Conservation (phyloP, 768 basidiomycete species). For the Leccinum subgranulosum region DNA sequence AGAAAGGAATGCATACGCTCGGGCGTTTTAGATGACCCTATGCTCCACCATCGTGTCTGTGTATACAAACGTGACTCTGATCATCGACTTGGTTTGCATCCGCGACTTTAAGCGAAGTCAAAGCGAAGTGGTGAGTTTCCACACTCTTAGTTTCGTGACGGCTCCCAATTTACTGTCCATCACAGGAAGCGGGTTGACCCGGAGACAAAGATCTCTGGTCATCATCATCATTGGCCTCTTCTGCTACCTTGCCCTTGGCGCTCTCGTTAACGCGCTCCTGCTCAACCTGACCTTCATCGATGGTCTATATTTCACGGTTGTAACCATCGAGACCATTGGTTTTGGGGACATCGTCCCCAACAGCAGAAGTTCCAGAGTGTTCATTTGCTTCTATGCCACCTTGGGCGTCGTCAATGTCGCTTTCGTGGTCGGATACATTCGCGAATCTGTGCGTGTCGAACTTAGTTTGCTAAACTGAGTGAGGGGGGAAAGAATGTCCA, state of each 20-base stretch:
- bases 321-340: conserved; percentile 68
- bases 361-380: conserved; percentile 51
- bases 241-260: conserved; percentile 70
- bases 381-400: conserved; percentile 54
- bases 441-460: conserved; percentile 29
- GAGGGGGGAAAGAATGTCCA: no score
- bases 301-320: conserved; percentile 75
- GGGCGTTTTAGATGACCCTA: conserved; percentile 74
- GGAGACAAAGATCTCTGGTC: conserved; percentile 75
- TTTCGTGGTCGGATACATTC: conserved; percentile 59
- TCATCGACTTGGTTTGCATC: conserved; percentile 57
- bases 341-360: conserved; percentile 74
- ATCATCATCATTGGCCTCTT: conserved; percentile 76
- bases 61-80: conserved; percentile 64
- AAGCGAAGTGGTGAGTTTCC: conserved; percentile 50
- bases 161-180: not conserved
- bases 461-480: no score
- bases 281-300: conserved; percentile 59
- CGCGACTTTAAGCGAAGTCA: no score
- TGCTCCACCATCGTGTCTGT: conserved; percentile 69
- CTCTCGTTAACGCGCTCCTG: conserved; percentile 53
- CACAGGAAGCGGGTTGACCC: conserved; percentile 74
- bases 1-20: conserved; percentile 68
- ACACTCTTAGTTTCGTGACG: not conserved
- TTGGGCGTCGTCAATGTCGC: conserved; percentile 64